Conservation (phyloP, 2,329 filamentous ascomycete genomes). For the Beauveria brongniartii region DNA sequence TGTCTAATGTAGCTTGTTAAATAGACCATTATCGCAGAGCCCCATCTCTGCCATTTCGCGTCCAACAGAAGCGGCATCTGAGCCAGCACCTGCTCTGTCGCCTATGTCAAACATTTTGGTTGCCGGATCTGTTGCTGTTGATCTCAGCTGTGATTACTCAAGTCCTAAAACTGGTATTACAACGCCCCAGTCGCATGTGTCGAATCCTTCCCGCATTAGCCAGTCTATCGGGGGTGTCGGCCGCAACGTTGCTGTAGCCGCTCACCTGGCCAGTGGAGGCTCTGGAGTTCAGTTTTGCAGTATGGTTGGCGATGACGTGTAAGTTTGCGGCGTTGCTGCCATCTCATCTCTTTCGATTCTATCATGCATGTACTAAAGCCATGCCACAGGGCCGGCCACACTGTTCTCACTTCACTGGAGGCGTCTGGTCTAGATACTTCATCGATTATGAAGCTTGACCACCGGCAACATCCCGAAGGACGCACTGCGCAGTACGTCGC, state of each 20-base stretch:
- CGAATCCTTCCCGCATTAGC: constrained; percentile 72
- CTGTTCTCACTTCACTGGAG: constrained; percentile 59
- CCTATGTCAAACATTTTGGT: constrained; percentile 52
- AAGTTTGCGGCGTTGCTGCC: constrained; percentile 19
- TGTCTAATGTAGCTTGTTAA: constrained; percentile 30
- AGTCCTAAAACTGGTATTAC: constrained; percentile 19
- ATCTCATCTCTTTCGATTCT: not conserved
- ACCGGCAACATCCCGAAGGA: constrained; percentile 39
- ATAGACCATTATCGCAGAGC: constrained; percentile 13
- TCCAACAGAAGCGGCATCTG: not conserved
- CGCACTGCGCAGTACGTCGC: constrained; percentile 88
- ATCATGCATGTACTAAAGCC: not conserved
- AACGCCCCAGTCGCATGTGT: constrained; percentile 60
- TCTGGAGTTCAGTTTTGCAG: constrained; percentile 66
- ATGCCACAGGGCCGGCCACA: constrained; percentile 55
- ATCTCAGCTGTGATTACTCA: constrained; percentile 73
- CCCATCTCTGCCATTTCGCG: not conserved
- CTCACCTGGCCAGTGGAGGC: constrained; percentile 56
- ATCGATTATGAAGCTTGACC: constrained; percentile 51
- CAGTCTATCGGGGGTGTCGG: constrained; percentile 88
- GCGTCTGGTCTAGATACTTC: constrained; percentile 55
- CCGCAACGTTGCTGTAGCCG: constrained; percentile 81
- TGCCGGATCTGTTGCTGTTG: constrained; percentile 82
- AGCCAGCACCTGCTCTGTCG: not conserved
- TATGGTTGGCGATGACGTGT: constrained; percentile 71